Evolutionary conservation across 1,139 yeast species (phyloP).

Genomic region (Saccharomyces pastorianus): DNA sequence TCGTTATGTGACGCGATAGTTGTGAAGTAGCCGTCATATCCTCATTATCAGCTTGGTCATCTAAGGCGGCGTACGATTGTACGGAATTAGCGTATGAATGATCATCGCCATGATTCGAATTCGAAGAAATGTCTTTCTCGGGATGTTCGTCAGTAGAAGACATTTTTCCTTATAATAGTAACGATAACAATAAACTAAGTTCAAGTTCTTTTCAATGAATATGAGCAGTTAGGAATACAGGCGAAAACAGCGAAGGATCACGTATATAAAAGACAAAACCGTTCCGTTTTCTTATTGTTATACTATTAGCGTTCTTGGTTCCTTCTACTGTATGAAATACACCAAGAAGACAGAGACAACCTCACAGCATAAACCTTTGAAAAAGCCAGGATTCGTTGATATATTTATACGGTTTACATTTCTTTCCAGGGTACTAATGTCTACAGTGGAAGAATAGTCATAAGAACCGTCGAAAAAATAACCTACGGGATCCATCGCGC

Average conservation of each 20-base stretch:
- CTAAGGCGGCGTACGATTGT: constrained; percentile 20
- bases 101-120: constrained; percentile 10
- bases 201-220: not conserved
- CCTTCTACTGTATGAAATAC: not conserved
- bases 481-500: not conserved
- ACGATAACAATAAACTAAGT: not conserved
- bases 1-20: constrained; percentile 27
- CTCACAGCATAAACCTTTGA: not conserved
- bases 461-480: not conserved
- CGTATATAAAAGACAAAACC: not conserved
- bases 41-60: constrained; percentile 17
- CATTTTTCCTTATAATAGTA: constrained; percentile 4
- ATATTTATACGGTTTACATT: not conserved
- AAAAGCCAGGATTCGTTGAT: not conserved
- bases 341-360: not conserved
- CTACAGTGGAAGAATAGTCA: not conserved
- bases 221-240: not conserved
- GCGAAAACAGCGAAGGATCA: not conserved
- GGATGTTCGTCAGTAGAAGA: constrained; percentile 10
- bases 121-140: constrained; percentile 10
- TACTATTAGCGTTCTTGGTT: not conserved
- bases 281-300: not conserved
- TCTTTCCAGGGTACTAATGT: not conserved
- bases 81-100: constrained; percentile 9
- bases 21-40: constrained; percentile 23